These are phyloP conservation scores for Plectosphaerella cucumerina DNA, from an alignment of 2,329 filamentous ascomycete genomes.

Conservation along the genomic window DNA sequence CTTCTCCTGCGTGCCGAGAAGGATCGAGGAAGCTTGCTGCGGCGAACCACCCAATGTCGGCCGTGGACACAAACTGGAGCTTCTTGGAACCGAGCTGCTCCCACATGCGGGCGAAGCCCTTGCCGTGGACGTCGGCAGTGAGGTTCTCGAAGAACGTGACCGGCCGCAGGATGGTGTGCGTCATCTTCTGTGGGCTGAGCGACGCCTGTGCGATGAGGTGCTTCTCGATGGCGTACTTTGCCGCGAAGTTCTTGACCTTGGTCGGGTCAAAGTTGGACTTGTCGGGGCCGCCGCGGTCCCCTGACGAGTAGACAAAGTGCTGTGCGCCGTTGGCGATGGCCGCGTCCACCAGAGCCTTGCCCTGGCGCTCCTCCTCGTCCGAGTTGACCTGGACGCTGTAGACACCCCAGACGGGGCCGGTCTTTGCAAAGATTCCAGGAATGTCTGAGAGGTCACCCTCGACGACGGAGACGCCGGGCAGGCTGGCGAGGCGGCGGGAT, in stretches of 20 bases:
- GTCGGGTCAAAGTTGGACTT: slow-evolving; percentile 45
- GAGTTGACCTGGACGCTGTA: slow-evolving; percentile 38
- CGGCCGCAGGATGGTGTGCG: slow-evolving; percentile 54
- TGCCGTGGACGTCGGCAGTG: slow-evolving; percentile 21
- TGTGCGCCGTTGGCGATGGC: slow-evolving; percentile 44
- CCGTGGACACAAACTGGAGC: slow-evolving; percentile 31
- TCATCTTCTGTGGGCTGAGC: slow-evolving; percentile 34
- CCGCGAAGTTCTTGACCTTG: slow-evolving; percentile 50
- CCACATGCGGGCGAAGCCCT: slow-evolving; percentile 25
- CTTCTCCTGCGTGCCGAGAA: slow-evolving; percentile 18
- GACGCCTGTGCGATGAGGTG: slow-evolving; percentile 39
- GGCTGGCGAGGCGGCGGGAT: slow-evolving; percentile 35
- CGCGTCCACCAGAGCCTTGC: slow-evolving; percentile 48
- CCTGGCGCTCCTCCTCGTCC: slow-evolving; percentile 32
- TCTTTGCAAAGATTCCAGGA: slow-evolving; percentile 35
- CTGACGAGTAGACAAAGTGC: slow-evolving; percentile 55
- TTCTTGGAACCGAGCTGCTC: slow-evolving; percentile 20
- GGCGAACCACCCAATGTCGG: slow-evolving; percentile 37
- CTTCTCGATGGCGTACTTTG: slow-evolving; percentile 53
- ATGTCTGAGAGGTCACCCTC: slow-evolving; percentile 49
- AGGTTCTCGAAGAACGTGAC: slow-evolving; percentile 54
- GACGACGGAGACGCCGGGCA: slow-evolving; percentile 14
- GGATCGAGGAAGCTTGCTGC: slow-evolving; percentile 30
- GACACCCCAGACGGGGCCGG: slow-evolving; percentile 43
- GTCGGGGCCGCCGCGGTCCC: slow-evolving; percentile 50